Percentiles rank a stretch among this genome's conserved stretches.
These are phyloP conservation scores for Pseudohalonectria lignicola DNA, from an alignment of 2,329 filamentous ascomycete species.

Conservation along the genomic window DNA sequence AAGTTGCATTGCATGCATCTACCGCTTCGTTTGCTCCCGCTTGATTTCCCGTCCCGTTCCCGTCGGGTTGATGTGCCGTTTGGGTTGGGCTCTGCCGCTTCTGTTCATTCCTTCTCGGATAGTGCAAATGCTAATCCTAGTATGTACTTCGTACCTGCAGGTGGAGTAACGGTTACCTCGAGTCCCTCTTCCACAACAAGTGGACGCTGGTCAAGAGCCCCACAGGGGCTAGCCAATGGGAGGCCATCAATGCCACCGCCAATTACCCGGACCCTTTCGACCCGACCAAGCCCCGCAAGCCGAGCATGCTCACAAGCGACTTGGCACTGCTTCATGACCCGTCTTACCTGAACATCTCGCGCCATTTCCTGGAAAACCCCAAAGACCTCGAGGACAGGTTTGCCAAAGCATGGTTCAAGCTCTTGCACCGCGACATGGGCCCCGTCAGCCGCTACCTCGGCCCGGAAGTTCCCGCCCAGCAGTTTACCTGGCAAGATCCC, in stretches of 20 bases:
- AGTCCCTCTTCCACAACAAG: conserved; percentile 63
- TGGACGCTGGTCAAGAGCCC: conserved; percentile 63
- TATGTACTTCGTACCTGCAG: no score
- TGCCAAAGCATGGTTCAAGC: conserved; percentile 62
- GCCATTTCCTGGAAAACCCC: conserved; percentile 54
- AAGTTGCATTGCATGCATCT: background rate
- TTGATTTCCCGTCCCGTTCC: background rate
- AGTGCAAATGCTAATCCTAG: no score
- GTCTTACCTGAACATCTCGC: conserved; percentile 59
- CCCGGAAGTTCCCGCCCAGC: conserved; percentile 57
- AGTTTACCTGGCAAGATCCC: conserved; percentile 59
- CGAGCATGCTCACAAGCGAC: conserved; percentile 64
- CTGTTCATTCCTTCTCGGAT: background rate
- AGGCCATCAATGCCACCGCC: conserved; percentile 51
- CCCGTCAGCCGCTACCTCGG: conserved; percentile 57
- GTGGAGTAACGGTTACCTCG: conserved; percentile 65
- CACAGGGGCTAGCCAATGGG: conserved; percentile 62
- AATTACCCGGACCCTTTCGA: conserved; percentile 62
- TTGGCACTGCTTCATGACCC: conserved; percentile 58
- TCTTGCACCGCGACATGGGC: conserved; percentile 65
- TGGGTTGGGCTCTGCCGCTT: background rate
- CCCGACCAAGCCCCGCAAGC: conserved; percentile 53
- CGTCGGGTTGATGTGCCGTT: background rate
- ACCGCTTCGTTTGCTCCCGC: background rate
- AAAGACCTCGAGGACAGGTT: conserved; percentile 58